Conservation (phyloP, 2,329 filamentous ascomycete genomes). For the Ophiostoma himal-ulmi region DNA sequence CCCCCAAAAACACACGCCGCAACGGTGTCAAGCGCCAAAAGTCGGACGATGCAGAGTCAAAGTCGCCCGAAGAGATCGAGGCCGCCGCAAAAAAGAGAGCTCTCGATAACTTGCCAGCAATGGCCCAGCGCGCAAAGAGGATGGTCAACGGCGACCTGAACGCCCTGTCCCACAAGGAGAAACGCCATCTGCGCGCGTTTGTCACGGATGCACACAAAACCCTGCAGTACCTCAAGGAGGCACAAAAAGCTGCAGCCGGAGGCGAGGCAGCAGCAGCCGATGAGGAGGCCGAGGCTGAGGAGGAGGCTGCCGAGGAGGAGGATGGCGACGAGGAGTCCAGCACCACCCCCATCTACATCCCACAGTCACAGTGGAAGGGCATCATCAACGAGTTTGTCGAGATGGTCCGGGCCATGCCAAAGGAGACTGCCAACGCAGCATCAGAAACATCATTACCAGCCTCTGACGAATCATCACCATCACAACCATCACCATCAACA, state of each 20-base stretch:
- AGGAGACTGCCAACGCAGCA: slow-evolving; percentile 21
- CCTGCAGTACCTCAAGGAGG: slow-evolving; percentile 35
- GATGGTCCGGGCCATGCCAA: slow-evolving; percentile 36
- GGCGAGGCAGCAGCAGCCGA: slow-evolving; percentile 38
- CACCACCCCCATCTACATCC: slow-evolving; percentile 1
- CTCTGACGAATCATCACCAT: slow-evolving; percentile 8
- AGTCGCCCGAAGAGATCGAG: slow-evolving; percentile 31
- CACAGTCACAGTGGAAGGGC: slow-evolving; percentile 10
- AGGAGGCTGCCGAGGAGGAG: slow-evolving; percentile 36
- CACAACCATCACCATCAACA: not conserved
- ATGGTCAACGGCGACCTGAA: slow-evolving; percentile 27
- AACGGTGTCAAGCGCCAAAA: slow-evolving; percentile 27
- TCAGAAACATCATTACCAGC: slow-evolving; percentile 12
- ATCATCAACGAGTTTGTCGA: slow-evolving; percentile 51
- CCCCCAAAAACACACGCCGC: slow-evolving; percentile 49
- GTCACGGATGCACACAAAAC: slow-evolving; percentile 58
- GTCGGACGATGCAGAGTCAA: slow-evolving; percentile 29
- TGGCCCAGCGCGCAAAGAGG: slow-evolving; percentile 43
- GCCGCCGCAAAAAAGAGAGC: slow-evolving; percentile 27
- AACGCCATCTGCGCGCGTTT: slow-evolving; percentile 70
- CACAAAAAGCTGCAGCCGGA: not conserved
- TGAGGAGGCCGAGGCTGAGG: not conserved
- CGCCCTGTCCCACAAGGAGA: slow-evolving; percentile 61
- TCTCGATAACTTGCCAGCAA: slow-evolving; percentile 27
- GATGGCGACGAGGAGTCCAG: not conserved